Evolutionary conservation across 1,139 yeast species (phyloP).

Genomic region (Yamadazyma atmosphaerica): DNA sequence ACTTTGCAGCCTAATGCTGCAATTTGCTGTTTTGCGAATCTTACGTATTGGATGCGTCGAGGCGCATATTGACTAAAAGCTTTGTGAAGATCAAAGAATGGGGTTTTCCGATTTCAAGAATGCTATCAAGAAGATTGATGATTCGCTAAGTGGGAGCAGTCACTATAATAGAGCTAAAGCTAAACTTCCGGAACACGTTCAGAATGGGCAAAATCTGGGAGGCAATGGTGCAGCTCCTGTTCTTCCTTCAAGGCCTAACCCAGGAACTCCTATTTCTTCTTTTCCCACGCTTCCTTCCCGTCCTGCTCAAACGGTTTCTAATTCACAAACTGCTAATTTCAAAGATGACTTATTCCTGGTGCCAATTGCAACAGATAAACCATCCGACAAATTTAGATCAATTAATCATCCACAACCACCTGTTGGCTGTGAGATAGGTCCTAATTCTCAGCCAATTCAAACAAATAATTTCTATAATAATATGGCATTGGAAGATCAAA

Average conservation of each 20-base stretch:
- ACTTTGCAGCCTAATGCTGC: background rate
- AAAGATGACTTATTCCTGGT: conserved; percentile 17
- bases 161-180: conserved; percentile 10
- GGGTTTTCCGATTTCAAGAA: conserved; percentile 30
- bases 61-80: background rate
- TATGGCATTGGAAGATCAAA: conserved; percentile 44
- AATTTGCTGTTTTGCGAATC: background rate
- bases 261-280: conserved; percentile 1
- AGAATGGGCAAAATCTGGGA: background rate
- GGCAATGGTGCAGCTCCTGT: background rate
- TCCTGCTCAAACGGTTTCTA: background rate
- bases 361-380: conserved; percentile 28
- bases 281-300: background rate
- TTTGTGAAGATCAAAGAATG: conserved; percentile 16
- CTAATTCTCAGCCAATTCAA: conserved; percentile 34
- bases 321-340: conserved; percentile 3
- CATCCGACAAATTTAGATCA: conserved; percentile 27
- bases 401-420: conserved; percentile 30
- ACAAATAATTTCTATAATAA: conserved; percentile 49
- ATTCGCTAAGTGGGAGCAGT: conserved; percentile 9
- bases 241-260: background rate
- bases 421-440: conserved; percentile 26
- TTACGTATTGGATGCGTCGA: background rate
- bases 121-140: conserved; percentile 24
- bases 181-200: conserved; percentile 4